Conservation (phyloP, 140 eudicot genomes). For the Erigeron philadelphicus region DNA sequence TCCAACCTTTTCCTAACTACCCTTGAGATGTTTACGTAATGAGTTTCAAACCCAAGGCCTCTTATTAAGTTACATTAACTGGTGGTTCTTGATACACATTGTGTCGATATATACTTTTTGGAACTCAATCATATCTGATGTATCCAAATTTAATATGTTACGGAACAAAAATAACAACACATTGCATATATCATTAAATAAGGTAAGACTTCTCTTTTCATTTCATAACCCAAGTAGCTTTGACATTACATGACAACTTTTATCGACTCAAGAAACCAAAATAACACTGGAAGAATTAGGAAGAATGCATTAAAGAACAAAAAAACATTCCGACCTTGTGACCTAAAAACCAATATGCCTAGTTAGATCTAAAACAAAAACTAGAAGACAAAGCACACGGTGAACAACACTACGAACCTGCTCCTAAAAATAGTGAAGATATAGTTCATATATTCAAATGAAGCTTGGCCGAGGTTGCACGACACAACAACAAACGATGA, state of each 20-base stretch:
- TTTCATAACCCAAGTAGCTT: constrained; percentile 30
- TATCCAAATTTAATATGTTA: neutral
- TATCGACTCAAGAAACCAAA: constrained; percentile 34
- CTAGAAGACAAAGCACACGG: constrained; percentile 25
- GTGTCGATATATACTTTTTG: too few relatives aligned
- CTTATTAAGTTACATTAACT: too few relatives aligned
- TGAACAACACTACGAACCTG: constrained; percentile 73
- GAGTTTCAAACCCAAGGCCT: too few relatives aligned
- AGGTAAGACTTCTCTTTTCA: constrained; percentile 13
- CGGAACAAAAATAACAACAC: neutral
- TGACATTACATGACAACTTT: constrained; percentile 40
- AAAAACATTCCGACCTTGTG: constrained; percentile 25
- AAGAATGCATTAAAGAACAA: neutral
- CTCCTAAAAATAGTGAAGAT: constrained; percentile 24
- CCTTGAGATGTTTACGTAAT: too few relatives aligned
- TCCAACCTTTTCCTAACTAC: too few relatives aligned
- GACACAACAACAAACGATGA: constrained; percentile 20
- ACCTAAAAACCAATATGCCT: constrained; percentile 33
- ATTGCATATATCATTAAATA: neutral
- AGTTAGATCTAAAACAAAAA: constrained; percentile 33
- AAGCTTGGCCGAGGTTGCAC: constrained; percentile 85
- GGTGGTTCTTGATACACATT: too few relatives aligned
- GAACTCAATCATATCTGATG: neutral
- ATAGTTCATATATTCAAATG: constrained; percentile 27
- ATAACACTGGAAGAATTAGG: constrained; percentile 18